Conservation (phyloP, 208 protist species). For the Crithidia mellificae region DNA sequence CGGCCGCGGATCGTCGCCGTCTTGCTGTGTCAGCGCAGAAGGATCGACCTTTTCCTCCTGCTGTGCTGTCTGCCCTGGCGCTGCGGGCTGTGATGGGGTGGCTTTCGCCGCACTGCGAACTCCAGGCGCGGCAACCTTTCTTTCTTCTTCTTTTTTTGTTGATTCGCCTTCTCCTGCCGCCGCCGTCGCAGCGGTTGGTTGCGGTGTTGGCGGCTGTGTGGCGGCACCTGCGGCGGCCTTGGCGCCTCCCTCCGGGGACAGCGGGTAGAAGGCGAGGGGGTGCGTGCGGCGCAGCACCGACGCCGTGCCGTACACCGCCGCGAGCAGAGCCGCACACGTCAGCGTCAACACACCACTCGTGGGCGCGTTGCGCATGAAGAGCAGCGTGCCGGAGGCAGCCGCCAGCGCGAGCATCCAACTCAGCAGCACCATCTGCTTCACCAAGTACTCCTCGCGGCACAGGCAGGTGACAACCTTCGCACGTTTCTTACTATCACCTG, state of each 20-base stretch:
- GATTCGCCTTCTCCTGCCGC: not conserved
- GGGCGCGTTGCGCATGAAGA: conserved; percentile 26
- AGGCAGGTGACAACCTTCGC: conserved; percentile 42
- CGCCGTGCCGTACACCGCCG: conserved; percentile 27
- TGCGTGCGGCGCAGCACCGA: conserved; percentile 9
- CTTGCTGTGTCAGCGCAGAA: conserved; percentile 11
- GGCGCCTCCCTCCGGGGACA: not conserved
- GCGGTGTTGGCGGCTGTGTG: too few species aligned
- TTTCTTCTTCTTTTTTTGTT: not conserved
- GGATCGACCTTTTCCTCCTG: not conserved
- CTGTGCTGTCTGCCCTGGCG: too few species aligned
- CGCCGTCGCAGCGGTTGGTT: too few species aligned
- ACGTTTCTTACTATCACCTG: conserved; percentile 1
- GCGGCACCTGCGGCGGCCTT: not conserved
- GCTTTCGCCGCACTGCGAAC: too few species aligned
- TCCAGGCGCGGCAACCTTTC: too few species aligned
- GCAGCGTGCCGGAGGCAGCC: conserved; percentile 8
- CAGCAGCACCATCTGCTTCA: conserved; percentile 59
- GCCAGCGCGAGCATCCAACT: conserved; percentile 33
- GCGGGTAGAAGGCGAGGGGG: conserved; percentile 15
- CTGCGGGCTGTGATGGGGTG: too few species aligned
- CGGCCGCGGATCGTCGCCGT: conserved; percentile 24
- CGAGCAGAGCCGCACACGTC: conserved; percentile 22
- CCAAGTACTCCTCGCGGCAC: conserved; percentile 57
- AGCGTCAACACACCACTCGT: conserved; percentile 22